phyloP scores from a whole-genome alignment of 1,284 basidiomycete genomes.

The Schizopora paradoxa region DNA sequence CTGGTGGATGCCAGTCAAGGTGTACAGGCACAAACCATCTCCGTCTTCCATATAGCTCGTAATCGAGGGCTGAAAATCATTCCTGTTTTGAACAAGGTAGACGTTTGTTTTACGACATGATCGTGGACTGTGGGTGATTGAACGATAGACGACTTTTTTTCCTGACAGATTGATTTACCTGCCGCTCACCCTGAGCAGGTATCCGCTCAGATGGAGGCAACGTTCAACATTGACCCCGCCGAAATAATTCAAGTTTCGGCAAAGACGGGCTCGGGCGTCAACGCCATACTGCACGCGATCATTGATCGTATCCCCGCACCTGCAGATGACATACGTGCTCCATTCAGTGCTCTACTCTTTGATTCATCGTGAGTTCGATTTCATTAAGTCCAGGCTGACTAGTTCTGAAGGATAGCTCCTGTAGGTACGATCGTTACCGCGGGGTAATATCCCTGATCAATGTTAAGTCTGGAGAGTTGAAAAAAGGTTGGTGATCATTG shows the following conservation, averaged over 20 bases:
- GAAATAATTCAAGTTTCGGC: constrained; percentile 82
- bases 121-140: constrained; percentile 1
- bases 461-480: constrained; percentile 51
- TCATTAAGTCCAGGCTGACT: background rate
- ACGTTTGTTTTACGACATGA: constrained; percentile 12
- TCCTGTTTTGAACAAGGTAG: constrained; percentile 91
- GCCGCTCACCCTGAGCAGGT: constrained; percentile 80
- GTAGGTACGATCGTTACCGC: constrained; percentile 91
- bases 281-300: constrained; percentile 48
- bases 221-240: constrained; percentile 71
- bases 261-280: constrained; percentile 82
- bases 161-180: constrained; percentile 80
- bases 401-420: constrained; percentile 1
- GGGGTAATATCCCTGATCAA: constrained; percentile 93
- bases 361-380: constrained; percentile 74
- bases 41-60: constrained; percentile 86
- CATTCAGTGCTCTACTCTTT: constrained; percentile 85
- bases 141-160: background rate
- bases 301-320: constrained; percentile 82
- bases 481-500: constrained; percentile 37
- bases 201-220: constrained; percentile 73
- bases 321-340: constrained; percentile 41
- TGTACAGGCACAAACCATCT: constrained; percentile 96
- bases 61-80: constrained; percentile 83
- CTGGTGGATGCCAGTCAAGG: constrained; percentile 96